Evolutionary conservation across 306 rosid species (phyloP), one percentile per base, ranked within the genome.

Genomic region (Geum urbanum): DNA sequence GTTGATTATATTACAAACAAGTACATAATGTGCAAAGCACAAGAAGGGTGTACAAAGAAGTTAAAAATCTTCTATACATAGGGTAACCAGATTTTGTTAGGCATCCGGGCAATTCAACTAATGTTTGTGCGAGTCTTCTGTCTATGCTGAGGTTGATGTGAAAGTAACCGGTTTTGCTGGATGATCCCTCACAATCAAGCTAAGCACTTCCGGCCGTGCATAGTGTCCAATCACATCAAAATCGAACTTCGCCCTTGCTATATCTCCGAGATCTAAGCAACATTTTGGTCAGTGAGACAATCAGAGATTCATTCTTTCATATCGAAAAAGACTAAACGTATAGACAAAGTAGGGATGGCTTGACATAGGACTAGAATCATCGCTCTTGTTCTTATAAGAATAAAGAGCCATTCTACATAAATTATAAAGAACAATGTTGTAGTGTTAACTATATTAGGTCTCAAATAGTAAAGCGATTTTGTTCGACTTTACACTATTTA

Each of bases 191-290:
- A 88, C 96, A 71, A 56, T 73, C 85, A 94, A 82, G 85, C 89
- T 86, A 27, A 94, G 90, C 67, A 94, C 94, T 76, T 94, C 97
- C 32, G 97, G 95, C 76, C 96, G 85, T 40, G 96, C 78, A 72
- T 85, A 94, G 79, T 94, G 97, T 75, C 98, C 98, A 54, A 90
- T 92, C 84, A 90, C 98, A 50, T 94, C 97, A 44, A 94, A 94
- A 83, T 70, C 92, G 47, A 90, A 86, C 83, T 90, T 94, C 5
- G 77, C 96, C 74, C 91, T 81, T 2, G 85, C 95, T 74, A 90
- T 87, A 54, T 90, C 98, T 65, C 97, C 98, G 47, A 90, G 77
- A 88, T 94, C 96, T 90, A 77, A 10, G 60, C 66, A 63, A 39
- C 72, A 74, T 66, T 71, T 56, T 51, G 19, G 45, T 12, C 61